Percentiles rank a stretch among this genome's conserved stretches.
Conservation (phyloP, 768 basidiomycete species). For the Suillus subalutaceus region DNA sequence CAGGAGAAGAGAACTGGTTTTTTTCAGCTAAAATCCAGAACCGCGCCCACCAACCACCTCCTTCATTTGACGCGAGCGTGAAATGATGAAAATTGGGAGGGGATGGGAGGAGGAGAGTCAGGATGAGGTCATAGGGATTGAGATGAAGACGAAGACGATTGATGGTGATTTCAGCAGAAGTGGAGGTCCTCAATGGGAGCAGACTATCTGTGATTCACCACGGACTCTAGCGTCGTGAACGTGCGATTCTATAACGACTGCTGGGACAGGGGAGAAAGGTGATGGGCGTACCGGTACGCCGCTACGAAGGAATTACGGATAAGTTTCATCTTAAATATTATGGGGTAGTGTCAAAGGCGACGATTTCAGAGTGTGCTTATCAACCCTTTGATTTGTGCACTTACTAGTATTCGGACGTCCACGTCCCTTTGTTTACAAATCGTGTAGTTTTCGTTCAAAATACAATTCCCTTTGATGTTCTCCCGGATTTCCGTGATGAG, state of each 20-base stretch:
- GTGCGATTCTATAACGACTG: constrained; percentile 19
- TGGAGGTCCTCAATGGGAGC: constrained; percentile 15
- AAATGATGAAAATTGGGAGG: constrained; percentile 13
- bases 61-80: background rate
- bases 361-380: background rate
- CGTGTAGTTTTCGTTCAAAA: background rate
- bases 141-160: constrained; percentile 9
- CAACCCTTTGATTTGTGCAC: background rate
- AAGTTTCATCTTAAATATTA: constrained; percentile 16
- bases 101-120: constrained; percentile 23
- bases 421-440: background rate
- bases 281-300: constrained; percentile 33
- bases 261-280: constrained; percentile 10
- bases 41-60: constrained; percentile 5
- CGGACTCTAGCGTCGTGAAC: constrained; percentile 23
- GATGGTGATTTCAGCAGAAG: constrained; percentile 28
- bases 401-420: background rate
- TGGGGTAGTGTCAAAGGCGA: background rate
- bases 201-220: constrained; percentile 6
- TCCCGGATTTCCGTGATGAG: background rate
- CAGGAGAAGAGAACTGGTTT: background rate
- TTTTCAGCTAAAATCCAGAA: background rate
- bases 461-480: background rate
- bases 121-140: no score
- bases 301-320: constrained; percentile 29